Conservation (phyloP, 2,329 filamentous ascomycete species). For the Exophiala calicioides region DNA sequence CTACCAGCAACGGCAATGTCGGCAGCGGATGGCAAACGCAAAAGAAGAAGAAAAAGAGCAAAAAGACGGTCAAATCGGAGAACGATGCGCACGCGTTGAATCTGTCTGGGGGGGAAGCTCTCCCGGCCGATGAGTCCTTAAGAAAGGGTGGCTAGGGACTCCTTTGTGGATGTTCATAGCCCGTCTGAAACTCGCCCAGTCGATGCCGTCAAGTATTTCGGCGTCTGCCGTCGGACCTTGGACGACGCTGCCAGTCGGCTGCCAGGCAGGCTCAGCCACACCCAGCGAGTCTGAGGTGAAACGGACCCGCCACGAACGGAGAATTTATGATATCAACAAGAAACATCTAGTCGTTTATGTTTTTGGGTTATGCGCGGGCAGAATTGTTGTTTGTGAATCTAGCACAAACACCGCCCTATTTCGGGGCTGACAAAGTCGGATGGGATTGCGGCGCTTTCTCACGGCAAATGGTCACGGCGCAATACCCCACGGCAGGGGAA, state of each 20-base stretch:
- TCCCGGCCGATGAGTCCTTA: constrained; percentile 46
- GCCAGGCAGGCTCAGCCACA: too few relatives aligned
- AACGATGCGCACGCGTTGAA: constrained; percentile 36
- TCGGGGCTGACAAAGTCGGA: constrained; percentile 10
- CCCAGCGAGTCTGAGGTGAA: too few relatives aligned
- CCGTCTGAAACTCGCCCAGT: constrained; percentile 1
- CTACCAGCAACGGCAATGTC: constrained; percentile 1
- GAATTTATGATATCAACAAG: constrained; percentile 26
- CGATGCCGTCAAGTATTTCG: too few relatives aligned
- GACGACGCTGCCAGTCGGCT: too few relatives aligned
- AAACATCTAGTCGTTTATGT: constrained; percentile 27
- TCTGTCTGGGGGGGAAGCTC: constrained; percentile 38
- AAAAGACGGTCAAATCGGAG: constrained; percentile 41
- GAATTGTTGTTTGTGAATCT: constrained; percentile 27
- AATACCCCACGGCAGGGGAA: constrained; percentile 1
- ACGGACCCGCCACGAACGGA: background rate
- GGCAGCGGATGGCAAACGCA: constrained; percentile 42
- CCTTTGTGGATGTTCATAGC: constrained; percentile 22
- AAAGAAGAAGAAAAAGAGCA: constrained; percentile 46
- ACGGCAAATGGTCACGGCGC: background rate
- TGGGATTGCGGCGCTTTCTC: constrained; percentile 11
- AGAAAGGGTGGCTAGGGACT: constrained; percentile 47
- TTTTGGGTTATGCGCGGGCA: constrained; percentile 28
- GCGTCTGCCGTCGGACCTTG: too few relatives aligned
- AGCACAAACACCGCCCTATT: constrained; percentile 12